phyloP scores from a whole-genome alignment of 805 yeast genomes.

The Saccharomyces eubayanus region DNA sequence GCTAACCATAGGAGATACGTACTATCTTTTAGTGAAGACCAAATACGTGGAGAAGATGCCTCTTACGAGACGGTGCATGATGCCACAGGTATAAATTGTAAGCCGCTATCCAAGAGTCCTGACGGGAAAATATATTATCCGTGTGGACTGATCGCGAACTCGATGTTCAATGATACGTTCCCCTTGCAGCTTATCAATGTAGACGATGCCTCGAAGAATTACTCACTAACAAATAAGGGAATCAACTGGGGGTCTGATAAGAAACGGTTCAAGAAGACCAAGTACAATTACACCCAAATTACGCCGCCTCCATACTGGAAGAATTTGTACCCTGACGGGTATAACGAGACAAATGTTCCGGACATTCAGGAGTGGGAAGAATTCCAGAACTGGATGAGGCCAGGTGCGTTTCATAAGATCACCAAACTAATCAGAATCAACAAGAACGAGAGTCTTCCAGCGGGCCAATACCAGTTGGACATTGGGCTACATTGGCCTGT shows the following conservation, averaged over 20 bases:
- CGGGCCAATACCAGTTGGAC: slow-evolving; percentile 55
- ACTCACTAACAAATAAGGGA: slow-evolving; percentile 41
- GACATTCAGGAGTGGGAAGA: slow-evolving; percentile 70
- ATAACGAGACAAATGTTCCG: slow-evolving; percentile 74
- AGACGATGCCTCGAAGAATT: slow-evolving; percentile 29
- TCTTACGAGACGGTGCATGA: slow-evolving; percentile 42
- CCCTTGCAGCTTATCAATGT: slow-evolving; percentile 31
- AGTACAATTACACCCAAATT: slow-evolving; percentile 57
- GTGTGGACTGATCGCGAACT: slow-evolving; percentile 91
- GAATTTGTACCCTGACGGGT: slow-evolving; percentile 73
- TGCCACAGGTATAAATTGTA: slow-evolving; percentile 46
- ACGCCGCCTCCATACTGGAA: slow-evolving; percentile 96
- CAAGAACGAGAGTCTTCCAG: slow-evolving; percentile 42
- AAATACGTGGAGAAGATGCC: slow-evolving; percentile 70
- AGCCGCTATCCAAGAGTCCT: slow-evolving; percentile 46
- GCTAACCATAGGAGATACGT: slow-evolving; percentile 95
- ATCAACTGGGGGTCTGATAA: slow-evolving; percentile 85
- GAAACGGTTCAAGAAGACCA: slow-evolving; percentile 61
- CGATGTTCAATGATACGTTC: slow-evolving; percentile 83
- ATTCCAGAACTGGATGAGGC: slow-evolving; percentile 95
- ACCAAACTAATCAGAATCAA: slow-evolving; percentile 60
- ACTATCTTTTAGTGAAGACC: slow-evolving; percentile 76
- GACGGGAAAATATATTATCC: slow-evolving; percentile 72
- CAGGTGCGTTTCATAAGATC: slow-evolving; percentile 64
- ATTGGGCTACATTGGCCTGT: slow-evolving; percentile 79